Base-by-base conservation (phyloP, 2,329 filamentous ascomycete genomes). In the Monosporascus sp. region DNA sequence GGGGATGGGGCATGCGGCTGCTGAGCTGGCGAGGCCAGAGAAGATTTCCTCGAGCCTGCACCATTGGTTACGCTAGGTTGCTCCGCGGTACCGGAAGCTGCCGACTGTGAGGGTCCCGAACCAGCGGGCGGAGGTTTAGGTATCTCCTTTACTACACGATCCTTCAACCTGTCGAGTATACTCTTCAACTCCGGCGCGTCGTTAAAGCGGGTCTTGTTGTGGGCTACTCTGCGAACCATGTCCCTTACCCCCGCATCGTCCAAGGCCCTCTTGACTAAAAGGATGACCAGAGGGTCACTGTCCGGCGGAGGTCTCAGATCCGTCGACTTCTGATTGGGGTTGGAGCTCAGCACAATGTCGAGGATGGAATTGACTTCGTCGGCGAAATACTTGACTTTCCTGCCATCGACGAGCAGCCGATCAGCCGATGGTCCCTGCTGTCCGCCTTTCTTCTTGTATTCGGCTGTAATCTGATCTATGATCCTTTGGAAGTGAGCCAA, bases 401-500 rank as follows among this genome's bases (percentile, higher is more conserved):
- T 75, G 1, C 78, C 72, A 58, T 81, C 80, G 1, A 84, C 79
- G 20, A 81, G 62, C 18, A 84, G 67, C 49, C 75, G 69, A 51
- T 83, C 80, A 1, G 80, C 78, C 5, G 79, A 78, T 6, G 80
- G 80, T 0, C 76, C 78, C 49, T 77, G 74, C 39, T 77, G 72
- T 0, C 72, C 72, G 7, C 77, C 77, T 39, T 72, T 80, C 41
- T 72, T 75, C 60, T 77, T 79, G 59, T 80, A 80, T 55, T 84
- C 80, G 1, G 70, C 70, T 2, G 87, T 91, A 52, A 94, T 80
- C 65, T 90, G 84, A 62, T 91, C 87, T 56, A 94, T 94, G 43
- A 94, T 89, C 48, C 78, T 79, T 65, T 94, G 89, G 60, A 94
- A 94, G 56, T 85, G 82, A 47, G 83, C 83, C 14, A 94, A 72